Percentiles rank a stretch among this genome's conserved stretches.
phyloP scores from a whole-genome alignment of 441 rosid genomes.

The Populus hybrid region DNA sequence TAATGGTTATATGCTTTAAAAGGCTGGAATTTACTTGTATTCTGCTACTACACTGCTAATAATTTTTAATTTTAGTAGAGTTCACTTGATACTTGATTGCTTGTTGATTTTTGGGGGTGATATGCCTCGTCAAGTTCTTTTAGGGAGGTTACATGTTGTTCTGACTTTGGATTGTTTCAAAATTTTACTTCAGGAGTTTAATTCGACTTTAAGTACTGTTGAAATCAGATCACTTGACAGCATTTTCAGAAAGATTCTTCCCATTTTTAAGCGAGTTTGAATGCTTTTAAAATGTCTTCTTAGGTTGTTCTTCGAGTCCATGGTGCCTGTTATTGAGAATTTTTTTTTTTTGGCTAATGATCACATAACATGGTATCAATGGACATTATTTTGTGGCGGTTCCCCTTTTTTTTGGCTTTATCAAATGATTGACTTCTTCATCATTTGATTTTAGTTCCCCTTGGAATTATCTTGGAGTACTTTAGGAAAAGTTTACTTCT shows the following conservation, averaged over 20 bases:
- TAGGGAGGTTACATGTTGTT: slow-evolving; percentile 9
- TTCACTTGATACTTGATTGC: not conserved
- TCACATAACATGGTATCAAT: too few relatives aligned
- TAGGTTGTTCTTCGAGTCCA: not conserved
- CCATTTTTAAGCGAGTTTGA: not conserved
- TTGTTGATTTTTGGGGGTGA: not conserved
- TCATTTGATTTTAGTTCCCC: not conserved
- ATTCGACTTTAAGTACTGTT: slow-evolving; percentile 1
- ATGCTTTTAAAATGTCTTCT: not conserved
- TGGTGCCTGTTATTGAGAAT: not conserved
- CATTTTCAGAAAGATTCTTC: slow-evolving; percentile 7
- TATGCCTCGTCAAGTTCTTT: not conserved
- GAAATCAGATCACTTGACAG: slow-evolving; percentile 1
- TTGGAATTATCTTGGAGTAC: not conserved
- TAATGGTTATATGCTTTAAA: slow-evolving; percentile 9
- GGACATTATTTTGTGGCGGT: not conserved
- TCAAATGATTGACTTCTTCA: not conserved
- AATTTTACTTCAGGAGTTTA: slow-evolving; percentile 3
- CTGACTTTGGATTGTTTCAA: slow-evolving; percentile 7
- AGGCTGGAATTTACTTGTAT: not conserved
- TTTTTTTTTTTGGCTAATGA: too few relatives aligned
- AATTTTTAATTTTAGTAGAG: slow-evolving; percentile 4
- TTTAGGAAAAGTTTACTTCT: not conserved
- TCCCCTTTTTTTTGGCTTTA: not conserved
- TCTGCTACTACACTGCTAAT: not conserved